Base-by-base conservation (phyloP, 192 early-diverging fungal species). In the Coemansia sp. region DNA sequence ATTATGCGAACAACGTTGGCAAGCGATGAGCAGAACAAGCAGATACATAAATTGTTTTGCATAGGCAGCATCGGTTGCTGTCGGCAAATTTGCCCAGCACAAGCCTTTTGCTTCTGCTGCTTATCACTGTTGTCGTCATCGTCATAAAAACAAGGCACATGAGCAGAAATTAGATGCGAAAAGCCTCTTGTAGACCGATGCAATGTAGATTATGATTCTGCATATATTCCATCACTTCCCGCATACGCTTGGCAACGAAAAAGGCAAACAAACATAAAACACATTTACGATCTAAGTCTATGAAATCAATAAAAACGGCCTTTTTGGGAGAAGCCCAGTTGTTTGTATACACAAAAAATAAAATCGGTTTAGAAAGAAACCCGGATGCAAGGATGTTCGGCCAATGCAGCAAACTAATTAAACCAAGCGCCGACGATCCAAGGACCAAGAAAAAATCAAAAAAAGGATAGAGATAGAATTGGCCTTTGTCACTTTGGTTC, bases 181-280 rank as follows among this genome's bases (percentile, higher is more conserved):
- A 45, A 45, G 42, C 42, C 42, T 45, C 42, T 45, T 45, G 14
- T 16, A 3, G 3, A 12, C 17, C 18, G 28, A 30, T 55, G 52
- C 52, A 55, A 30, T 8, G 22, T 30, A 25, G 52, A 55, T 55
- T 55, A 55, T 55, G 52, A 55, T 20, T 55, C 11, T 55, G 52
- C 52, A 55, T 55, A 30, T 30, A 30, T 55, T 25, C 30, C 7
- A 30, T 2, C 12, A 31, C 29, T 30, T 25, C 22, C 22, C 22
- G 22, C 3, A 18, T 3, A 52, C 28, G 22, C 25, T 31, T 31
- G 17, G 28, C 12, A 30, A 55, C 7, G 30, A 29, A 30, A 8
- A 55, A 45, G 17, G 42, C 42, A 16, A 45, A 12, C 42, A 45
- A 45, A 38, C 22, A 38, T 12, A 38, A 38, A 38, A 38, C 36